Percentiles rank a stretch among this genome's conserved stretches.
phyloP scores from a whole-genome alignment of 352 stramenopile genomes.

The Phytopythium cucurbitacearum region DNA sequence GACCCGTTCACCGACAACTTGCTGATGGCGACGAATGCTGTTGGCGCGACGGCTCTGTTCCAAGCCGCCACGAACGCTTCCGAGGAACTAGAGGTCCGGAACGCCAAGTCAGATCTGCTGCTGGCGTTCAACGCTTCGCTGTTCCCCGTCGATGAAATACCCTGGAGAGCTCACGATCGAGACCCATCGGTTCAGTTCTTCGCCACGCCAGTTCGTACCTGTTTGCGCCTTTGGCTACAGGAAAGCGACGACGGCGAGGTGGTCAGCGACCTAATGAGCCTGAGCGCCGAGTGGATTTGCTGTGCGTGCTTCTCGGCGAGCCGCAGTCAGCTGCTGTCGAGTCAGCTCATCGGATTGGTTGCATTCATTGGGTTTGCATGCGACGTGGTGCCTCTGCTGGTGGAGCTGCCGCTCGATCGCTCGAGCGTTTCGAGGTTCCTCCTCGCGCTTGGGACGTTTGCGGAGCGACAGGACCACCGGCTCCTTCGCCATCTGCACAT shows the following conservation, averaged over 20 bases:
- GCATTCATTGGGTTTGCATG: neutral
- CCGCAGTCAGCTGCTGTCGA: neutral
- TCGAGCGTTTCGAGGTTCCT: too few relatives aligned
- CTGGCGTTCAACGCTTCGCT: slow-evolving; percentile 6
- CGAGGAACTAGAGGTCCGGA: neutral
- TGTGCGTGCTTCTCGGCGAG: neutral
- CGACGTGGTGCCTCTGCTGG: neutral
- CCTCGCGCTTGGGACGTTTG: slow-evolving; percentile 2
- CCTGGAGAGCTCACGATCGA: neutral
- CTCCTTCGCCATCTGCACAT: too few relatives aligned
- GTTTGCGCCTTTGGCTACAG: slow-evolving; percentile 7
- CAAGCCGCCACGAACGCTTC: neutral
- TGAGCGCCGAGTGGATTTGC: neutral
- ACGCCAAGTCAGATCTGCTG: slow-evolving; percentile 8
- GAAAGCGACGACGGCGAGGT: neutral
- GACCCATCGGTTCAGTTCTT: neutral
- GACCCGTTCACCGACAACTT: neutral
- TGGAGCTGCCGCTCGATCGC: neutral
- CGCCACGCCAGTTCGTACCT: neutral
- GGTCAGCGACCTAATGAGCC: neutral
- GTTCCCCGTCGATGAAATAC: slow-evolving; percentile 4
- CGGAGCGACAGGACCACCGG: too few relatives aligned
- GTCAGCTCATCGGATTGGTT: neutral
- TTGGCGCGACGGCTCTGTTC: neutral
- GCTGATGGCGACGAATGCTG: neutral